Evolutionary conservation across 257 asterid genomes (phyloP).

Genomic region (Parsonsia alboflavescens): DNA sequence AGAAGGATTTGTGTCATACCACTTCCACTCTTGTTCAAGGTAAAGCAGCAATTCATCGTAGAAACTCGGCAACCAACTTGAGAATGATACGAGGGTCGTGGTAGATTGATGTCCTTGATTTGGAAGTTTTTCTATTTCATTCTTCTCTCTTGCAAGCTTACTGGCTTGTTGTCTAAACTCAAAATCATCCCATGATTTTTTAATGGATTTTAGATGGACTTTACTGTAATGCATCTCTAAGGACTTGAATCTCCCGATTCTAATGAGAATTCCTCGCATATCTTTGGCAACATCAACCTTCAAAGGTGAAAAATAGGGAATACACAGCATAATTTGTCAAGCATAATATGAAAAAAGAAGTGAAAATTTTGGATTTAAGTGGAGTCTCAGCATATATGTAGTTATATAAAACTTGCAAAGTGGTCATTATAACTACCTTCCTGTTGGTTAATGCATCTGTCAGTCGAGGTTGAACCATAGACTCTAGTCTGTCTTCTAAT

Average conservation of each 20-base stretch:
- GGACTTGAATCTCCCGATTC: constrained; percentile 87
- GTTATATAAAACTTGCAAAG: constrained; percentile 11
- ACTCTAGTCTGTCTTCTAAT: constrained; percentile 91
- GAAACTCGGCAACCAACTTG: constrained; percentile 87
- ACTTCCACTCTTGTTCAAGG: constrained; percentile 99
- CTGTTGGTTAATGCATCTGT: constrained; percentile 81
- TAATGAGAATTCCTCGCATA: constrained; percentile 79
- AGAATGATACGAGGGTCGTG: constrained; percentile 40
- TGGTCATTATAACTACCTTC: constrained; percentile 48
- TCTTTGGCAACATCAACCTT: constrained; percentile 90
- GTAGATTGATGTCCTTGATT: constrained; percentile 44
- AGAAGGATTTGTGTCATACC: constrained; percentile 40
- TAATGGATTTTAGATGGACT: constrained; percentile 77
- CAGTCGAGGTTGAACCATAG: constrained; percentile 94
- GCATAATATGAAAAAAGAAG: neutral
- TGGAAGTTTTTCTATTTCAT: constrained; percentile 51
- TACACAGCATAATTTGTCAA: neutral
- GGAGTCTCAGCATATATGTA: constrained; percentile 8
- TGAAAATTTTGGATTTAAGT: neutral
- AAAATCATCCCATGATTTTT: constrained; percentile 89
- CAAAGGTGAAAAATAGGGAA: neutral
- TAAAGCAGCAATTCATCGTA: constrained; percentile 89
- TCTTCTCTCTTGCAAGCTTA: constrained; percentile 63
- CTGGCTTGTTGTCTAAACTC: constrained; percentile 64
- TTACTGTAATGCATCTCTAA: constrained; percentile 73